Percentiles rank a stretch among this genome's conserved stretches.
Conservation (phyloP, 1,139 yeast species). For the Eremothecium cymbalariae region DNA sequence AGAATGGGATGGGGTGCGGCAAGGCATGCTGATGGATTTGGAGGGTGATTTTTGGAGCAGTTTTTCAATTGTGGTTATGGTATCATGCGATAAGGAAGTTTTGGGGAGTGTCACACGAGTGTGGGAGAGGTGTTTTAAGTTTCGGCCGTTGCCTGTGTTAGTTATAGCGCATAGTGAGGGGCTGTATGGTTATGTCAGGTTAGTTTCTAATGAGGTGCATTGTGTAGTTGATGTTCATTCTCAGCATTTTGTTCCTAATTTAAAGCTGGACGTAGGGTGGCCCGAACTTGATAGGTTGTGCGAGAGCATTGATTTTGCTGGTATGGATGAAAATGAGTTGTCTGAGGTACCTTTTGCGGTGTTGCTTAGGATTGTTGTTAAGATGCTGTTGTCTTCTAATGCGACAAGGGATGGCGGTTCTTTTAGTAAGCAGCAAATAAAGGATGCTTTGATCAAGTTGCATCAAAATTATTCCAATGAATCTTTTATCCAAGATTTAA, state of each 20-base stretch:
- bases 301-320: constrained; percentile 41
- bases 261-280: constrained; percentile 75
- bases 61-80: constrained; percentile 7
- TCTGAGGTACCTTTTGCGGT: constrained; percentile 71
- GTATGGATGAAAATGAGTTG: constrained; percentile 44
- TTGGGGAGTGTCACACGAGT: constrained; percentile 1
- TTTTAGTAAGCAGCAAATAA: constrained; percentile 44
- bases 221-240: constrained; percentile 74
- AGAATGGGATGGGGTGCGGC: background rate
- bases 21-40: background rate
- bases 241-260: constrained; percentile 52
- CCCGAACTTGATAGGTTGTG: constrained; percentile 49
- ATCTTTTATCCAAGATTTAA: constrained; percentile 41
- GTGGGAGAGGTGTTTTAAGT: constrained; percentile 1
- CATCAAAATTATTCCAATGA: constrained; percentile 33
- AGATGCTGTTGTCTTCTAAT: constrained; percentile 20
- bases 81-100: constrained; percentile 1
- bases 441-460: constrained; percentile 38
- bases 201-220: constrained; percentile 45
- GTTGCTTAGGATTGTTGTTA: constrained; percentile 49
- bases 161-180: constrained; percentile 34
- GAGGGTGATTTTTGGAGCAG: constrained; percentile 6
- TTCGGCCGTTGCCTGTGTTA: constrained; percentile 12
- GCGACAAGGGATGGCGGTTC: constrained; percentile 33
- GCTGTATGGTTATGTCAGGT: constrained; percentile 56